A percentile compares a stretch with the other conserved stretches of the same genome.
Evolutionary conservation across 495 filamentous ascomycete species (phyloP).

Genomic region (Neohortaea acidophila): DNA sequence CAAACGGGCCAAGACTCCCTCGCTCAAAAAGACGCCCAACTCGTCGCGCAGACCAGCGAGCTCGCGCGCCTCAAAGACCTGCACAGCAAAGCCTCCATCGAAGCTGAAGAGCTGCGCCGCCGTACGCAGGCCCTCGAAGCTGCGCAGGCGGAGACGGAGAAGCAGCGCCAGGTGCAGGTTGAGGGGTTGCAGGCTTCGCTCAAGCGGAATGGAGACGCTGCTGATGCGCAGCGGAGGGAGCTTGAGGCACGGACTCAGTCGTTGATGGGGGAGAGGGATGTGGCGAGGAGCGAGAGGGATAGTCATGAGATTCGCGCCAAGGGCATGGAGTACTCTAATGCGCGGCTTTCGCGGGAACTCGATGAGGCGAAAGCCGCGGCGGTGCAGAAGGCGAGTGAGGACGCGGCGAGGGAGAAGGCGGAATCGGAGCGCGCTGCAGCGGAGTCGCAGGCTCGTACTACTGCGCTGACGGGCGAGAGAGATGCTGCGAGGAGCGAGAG

Average conservation of each 20-base stretch:
- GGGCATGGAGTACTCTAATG: no score
- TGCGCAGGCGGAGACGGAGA: background rate
- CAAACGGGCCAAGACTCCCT: background rate
- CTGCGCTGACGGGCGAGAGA: background rate
- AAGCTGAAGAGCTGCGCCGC: background rate
- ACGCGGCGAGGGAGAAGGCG: background rate
- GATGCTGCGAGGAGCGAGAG: background rate
- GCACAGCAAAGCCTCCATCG: background rate
- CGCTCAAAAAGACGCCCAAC: background rate
- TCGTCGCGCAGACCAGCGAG: background rate
- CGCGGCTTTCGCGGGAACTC: no score
- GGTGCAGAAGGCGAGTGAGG: background rate
- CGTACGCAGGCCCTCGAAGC: background rate
- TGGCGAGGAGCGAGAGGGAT: background rate
- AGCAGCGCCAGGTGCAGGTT: background rate
- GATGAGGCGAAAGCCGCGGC: background rate
- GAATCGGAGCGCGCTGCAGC: no score
- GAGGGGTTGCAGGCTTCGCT: slow-evolving; percentile 1
- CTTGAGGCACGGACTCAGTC: background rate
- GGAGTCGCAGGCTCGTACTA: background rate
- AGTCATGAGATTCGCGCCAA: background rate
- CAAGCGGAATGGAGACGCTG: background rate
- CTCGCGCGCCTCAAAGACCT: background rate
- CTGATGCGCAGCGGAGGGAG: background rate
- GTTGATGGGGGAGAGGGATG: background rate